phyloP scores from a whole-genome alignment of 768 basidiomycete species.

The Mycena haematopus region DNA sequence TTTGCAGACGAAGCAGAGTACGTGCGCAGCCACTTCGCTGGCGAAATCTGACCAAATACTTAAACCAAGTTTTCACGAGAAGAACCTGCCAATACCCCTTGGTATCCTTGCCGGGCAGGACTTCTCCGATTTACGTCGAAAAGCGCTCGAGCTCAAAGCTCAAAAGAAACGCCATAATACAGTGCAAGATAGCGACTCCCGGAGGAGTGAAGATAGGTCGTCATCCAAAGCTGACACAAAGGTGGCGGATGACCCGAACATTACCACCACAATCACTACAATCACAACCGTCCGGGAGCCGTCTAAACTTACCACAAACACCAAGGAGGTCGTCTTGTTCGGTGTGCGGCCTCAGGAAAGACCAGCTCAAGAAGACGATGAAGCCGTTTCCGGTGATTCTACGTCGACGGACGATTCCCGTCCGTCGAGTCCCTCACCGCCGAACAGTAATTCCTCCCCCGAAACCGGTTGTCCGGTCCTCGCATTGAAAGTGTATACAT shows the following conservation, averaged over 20 bases:
- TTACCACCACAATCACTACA: slow-evolving; percentile 23
- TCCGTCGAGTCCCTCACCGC: not conserved
- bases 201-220: not conserved
- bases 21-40: not conserved
- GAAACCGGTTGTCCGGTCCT: slow-evolving; percentile 26
- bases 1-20: slow-evolving; percentile 16
- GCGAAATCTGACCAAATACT: not conserved
- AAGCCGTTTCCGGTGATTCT: not conserved
- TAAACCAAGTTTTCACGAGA: slow-evolving; percentile 6
- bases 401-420: not conserved
- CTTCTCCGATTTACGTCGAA: slow-evolving; percentile 16
- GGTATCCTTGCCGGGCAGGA: slow-evolving; percentile 25
- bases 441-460: not conserved
- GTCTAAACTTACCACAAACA: slow-evolving; percentile 19
- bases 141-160: slow-evolving; percentile 13
- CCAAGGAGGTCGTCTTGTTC: slow-evolving; percentile 27
- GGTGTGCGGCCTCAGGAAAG: not conserved
- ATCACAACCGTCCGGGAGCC: slow-evolving; percentile 13
- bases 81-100: slow-evolving; percentile 20
- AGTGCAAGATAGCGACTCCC: not conserved
- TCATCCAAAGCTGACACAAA: slow-evolving; percentile 1
- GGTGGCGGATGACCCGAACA: not conserved
- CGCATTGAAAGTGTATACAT: slow-evolving; percentile 33
- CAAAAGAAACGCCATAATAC: not conserved
- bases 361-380: not conserved